Evolutionary conservation across 2,329 filamentous ascomycete genomes (phyloP).

Genomic region (Myrmaecium sp.): DNA sequence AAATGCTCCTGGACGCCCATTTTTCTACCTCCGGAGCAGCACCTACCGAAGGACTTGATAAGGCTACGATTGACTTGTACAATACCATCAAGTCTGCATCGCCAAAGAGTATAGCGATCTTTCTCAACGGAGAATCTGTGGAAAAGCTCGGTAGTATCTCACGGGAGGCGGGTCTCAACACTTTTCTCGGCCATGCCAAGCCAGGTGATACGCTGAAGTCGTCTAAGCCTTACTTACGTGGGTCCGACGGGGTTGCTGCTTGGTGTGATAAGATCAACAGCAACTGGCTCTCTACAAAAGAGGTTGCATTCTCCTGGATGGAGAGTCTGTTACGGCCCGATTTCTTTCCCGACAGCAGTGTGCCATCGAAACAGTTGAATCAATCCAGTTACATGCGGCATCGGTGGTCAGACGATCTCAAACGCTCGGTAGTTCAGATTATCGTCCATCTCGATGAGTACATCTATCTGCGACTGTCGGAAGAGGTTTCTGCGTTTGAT

Average conservation of each 20-base stretch:
- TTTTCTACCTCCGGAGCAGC: too few species aligned
- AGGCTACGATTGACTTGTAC: constrained; percentile 27
- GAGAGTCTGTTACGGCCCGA: constrained; percentile 30
- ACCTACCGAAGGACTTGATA: constrained; percentile 8
- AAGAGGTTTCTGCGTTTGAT: constrained; percentile 16
- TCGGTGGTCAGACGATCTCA: constrained; percentile 38
- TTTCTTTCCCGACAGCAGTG: constrained; percentile 8
- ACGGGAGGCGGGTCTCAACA: constrained; percentile 32
- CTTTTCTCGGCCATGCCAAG: constrained; percentile 40
- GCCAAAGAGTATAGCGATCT: constrained; percentile 27
- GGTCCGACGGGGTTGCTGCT: constrained; percentile 16
- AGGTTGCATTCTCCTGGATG: constrained; percentile 39
- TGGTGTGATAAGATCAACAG: constrained; percentile 31
- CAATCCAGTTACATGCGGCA: constrained; percentile 35
- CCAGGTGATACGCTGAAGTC: constrained; percentile 24
- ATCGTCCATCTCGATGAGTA: constrained; percentile 37
- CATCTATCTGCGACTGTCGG: constrained; percentile 26
- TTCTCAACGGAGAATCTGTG: constrained; percentile 31
- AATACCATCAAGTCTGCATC: constrained; percentile 16
- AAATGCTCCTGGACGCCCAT: constrained; percentile 10
- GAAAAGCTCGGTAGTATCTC: constrained; percentile 31
- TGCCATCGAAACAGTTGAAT: constrained; percentile 4
- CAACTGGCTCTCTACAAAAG: constrained; percentile 29
- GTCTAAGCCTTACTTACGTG: constrained; percentile 21
- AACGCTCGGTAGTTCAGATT: constrained; percentile 35